Percentiles rank a stretch among this genome's conserved stretches.
Conservation (phyloP, 2,329 filamentous ascomycete species). For the Colletotrichum sojae region DNA sequence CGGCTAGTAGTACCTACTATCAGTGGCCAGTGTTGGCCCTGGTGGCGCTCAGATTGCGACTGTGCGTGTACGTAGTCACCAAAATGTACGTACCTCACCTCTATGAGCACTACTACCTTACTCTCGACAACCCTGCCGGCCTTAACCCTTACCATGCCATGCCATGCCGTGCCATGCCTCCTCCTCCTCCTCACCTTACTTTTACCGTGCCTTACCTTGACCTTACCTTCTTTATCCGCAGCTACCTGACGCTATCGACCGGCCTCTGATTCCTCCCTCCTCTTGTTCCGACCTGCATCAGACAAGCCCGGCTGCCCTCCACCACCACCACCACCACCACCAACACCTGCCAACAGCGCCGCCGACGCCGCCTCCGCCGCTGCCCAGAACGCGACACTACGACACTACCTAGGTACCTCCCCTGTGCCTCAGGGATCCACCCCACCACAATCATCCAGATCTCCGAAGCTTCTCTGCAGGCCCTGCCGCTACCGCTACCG, state of each 20-base stretch:
- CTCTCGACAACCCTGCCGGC: slow-evolving; percentile 17
- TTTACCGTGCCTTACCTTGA: slow-evolving; percentile 14
- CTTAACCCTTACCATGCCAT: slow-evolving; percentile 21
- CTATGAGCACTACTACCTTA: too few relatives aligned
- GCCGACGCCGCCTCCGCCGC: slow-evolving; percentile 34
- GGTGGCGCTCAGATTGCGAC: too few relatives aligned
- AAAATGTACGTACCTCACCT: not conserved
- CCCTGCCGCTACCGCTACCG: slow-evolving; percentile 40
- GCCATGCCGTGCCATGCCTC: not conserved
- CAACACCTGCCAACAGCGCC: slow-evolving; percentile 19
- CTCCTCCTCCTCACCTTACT: slow-evolving; percentile 6
- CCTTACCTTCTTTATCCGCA: slow-evolving; percentile 29
- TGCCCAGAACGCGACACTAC: slow-evolving; percentile 40
- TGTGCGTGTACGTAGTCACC: too few relatives aligned
- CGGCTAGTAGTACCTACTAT: too few relatives aligned
- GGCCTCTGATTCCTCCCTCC: slow-evolving; percentile 28
- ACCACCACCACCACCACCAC: slow-evolving; percentile 29
- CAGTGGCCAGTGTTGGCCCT: too few relatives aligned
- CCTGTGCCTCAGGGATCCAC: slow-evolving; percentile 41
- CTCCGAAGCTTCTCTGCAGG: slow-evolving; percentile 43
- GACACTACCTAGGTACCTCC: slow-evolving; percentile 31
- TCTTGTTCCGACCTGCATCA: slow-evolving; percentile 34
- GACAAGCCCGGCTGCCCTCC: slow-evolving; percentile 19
- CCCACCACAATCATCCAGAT: slow-evolving; percentile 43
- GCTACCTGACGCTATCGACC: slow-evolving; percentile 31